Evolutionary conservation across 2,329 filamentous ascomycete genomes (phyloP), one percentile per base, ranked within the genome.

Genomic region (Penicillium italicum): DNA sequence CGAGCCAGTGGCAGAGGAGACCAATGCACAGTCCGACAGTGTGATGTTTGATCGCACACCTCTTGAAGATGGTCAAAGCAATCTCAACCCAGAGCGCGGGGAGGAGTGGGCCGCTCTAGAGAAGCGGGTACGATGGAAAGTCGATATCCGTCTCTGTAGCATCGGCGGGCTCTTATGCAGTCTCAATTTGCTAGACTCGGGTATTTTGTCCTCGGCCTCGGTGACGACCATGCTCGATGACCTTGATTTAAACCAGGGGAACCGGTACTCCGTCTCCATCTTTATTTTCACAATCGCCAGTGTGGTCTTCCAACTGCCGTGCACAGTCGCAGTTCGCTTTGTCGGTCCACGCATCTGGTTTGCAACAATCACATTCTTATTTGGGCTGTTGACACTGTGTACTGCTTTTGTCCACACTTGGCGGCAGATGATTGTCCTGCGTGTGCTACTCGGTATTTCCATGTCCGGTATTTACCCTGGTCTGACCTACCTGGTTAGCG

Each of bases 261-360:
- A 86, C 60, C 79, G 86, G 37, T 90, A 87, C 62, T 87, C 84
- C 1, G 81, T 89, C 5, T 81, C 85, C 22, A 89, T 90, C 55
- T 87, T 89, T 74, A 87, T 89, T 68, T 89, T 89, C 71, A 89
- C 86, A 10, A 80, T 89, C 53, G 79, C 85, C 5, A 85, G 81
- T 63, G 85, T 90, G 38, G 79, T 80, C 10, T 89, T 87, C 65
- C 86, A 89, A 68, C 74, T 89, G 8, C 87, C 87, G 0, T 85
- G 84, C 1, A 89, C 86, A 0, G 79, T 89, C 42, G 82, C 85
- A 1, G 84, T 88, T 28, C 79, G 87, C 44, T 79, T 82, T 1
- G 77, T 87, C 46, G 86, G 87, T 0, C 87, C 87, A 0, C 78
- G 86, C 14, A 67, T 81, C 47, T 86, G 83, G 80, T 87, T 88